These are phyloP conservation scores for Malus hybrid DNA, from an alignment of 331 rosid species.

Conservation along the genomic window DNA sequence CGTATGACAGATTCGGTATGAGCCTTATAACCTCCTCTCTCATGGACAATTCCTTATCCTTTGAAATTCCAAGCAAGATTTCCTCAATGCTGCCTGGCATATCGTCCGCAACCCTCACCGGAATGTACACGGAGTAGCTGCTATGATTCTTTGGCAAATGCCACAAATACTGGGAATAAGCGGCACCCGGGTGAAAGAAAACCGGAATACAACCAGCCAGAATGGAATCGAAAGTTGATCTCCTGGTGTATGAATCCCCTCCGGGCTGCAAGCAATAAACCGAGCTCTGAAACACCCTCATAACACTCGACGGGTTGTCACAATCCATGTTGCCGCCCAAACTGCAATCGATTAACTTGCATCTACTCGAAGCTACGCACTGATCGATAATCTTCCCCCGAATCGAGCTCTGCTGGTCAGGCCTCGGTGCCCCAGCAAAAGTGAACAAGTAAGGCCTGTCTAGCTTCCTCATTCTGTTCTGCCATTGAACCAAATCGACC, in stretches of 20 bases:
- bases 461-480: slow-evolving; percentile 29
- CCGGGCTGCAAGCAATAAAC: slow-evolving; percentile 80
- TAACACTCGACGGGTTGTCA: slow-evolving; percentile 43
- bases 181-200: slow-evolving; percentile 81
- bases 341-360: slow-evolving; percentile 63
- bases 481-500: slow-evolving; percentile 41
- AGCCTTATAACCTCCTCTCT: slow-evolving; percentile 70
- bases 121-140: slow-evolving; percentile 60
- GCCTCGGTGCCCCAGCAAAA: slow-evolving; percentile 75
- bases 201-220: slow-evolving; percentile 84
- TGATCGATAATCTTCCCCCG: slow-evolving; percentile 58
- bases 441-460: slow-evolving; percentile 44
- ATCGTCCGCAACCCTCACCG: slow-evolving; percentile 43
- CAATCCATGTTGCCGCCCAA: slow-evolving; percentile 33
- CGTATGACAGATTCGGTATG: slow-evolving; percentile 59
- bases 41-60: slow-evolving; percentile 43
- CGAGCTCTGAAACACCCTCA: slow-evolving; percentile 49
- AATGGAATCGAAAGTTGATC: slow-evolving; percentile 70
- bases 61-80: slow-evolving; percentile 35
- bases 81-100: slow-evolving; percentile 47
- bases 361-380: slow-evolving; percentile 36
- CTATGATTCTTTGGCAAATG: slow-evolving; percentile 51
- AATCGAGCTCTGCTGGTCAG: slow-evolving; percentile 38
- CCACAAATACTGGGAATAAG: slow-evolving; percentile 74
- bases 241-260: slow-evolving; percentile 87